A percentile compares a stretch with the other conserved stretches of the same genome.
These are phyloP conservation scores for Fusarium papillatum DNA, from an alignment of 2,329 filamentous ascomycete genomes.

Conservation along the genomic window DNA sequence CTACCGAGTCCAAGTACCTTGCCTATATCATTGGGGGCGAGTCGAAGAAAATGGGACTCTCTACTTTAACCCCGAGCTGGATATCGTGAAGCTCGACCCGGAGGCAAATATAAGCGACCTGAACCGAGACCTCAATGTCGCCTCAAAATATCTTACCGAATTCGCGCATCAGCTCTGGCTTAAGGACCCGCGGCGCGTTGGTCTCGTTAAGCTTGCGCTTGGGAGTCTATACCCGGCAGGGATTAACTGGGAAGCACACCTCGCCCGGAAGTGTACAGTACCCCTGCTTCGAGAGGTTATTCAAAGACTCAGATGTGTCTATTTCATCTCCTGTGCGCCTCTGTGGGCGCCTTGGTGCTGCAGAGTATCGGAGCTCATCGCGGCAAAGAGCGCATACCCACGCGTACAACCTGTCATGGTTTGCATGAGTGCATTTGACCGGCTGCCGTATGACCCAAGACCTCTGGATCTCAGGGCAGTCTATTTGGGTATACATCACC, in stretches of 20 bases:
- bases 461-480: not conserved
- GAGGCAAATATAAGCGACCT: not conserved
- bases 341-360: not conserved
- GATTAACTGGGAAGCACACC: not conserved
- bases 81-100: not conserved
- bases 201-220: not conserved
- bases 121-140: not conserved
- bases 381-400: not conserved
- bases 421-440: not conserved
- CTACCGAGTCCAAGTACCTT: slow-evolving; percentile 2
- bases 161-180: not conserved
- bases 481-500: not conserved
- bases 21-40: not conserved
- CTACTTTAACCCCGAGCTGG: not conserved
- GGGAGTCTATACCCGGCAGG: too few relatives aligned
- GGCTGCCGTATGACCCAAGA: not conserved
- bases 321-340: not conserved
- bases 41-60: not conserved
- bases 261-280: not conserved
- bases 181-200: not conserved
- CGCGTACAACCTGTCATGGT: not conserved
- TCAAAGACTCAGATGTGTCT: not conserved
- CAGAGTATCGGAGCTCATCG: not conserved
- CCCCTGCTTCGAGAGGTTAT: not conserved
- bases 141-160: not conserved